Percentiles rank a stretch among this genome's conserved stretches.
These are phyloP conservation scores for Crithidia acanthocephali DNA, from an alignment of 208 protist genomes.

Conservation along the genomic window DNA sequence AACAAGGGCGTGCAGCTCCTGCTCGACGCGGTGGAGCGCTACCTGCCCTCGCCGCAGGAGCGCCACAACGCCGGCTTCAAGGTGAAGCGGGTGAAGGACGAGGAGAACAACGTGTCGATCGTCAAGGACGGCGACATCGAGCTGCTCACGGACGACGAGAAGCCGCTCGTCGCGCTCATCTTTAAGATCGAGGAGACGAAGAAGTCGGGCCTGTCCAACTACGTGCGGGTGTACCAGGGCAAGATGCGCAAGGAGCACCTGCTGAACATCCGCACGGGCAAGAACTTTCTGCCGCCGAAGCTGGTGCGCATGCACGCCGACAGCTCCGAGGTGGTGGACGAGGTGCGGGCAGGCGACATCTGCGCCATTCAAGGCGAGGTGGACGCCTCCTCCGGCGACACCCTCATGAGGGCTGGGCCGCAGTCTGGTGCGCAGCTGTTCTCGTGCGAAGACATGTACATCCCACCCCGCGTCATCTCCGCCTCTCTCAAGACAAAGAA, in stretches of 20 bases:
- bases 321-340: constrained; percentile 95
- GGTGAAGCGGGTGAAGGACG: constrained; percentile 88
- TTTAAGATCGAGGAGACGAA: constrained; percentile 99
- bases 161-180: constrained; percentile 96
- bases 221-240: constrained; percentile 99
- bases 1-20: constrained; percentile 99
- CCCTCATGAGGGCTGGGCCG: constrained; percentile 89
- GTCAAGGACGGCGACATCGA: constrained; percentile 83
- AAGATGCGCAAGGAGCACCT: constrained; percentile 93
- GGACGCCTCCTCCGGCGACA: constrained; percentile 97
- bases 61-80: constrained; percentile 82
- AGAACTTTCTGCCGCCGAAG: constrained; percentile 94
- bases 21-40: constrained; percentile 97
- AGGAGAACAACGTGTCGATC: constrained; percentile 75
- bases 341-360: constrained; percentile 97
- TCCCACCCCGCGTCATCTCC: constrained; percentile 98
- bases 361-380: constrained; percentile 98
- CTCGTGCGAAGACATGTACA: constrained; percentile 96
- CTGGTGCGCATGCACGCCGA: constrained; percentile 98
- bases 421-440: constrained; percentile 65
- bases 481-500: constrained; percentile 93
- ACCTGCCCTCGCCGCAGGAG: constrained; percentile 97
- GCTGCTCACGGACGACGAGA: constrained; percentile 88
- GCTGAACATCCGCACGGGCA: constrained; percentile 86
- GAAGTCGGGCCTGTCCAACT: constrained; percentile 97